Evolutionary conservation across 192 early-diverging fungal genomes (phyloP).

Genomic region (Backusella morwellensis): DNA sequence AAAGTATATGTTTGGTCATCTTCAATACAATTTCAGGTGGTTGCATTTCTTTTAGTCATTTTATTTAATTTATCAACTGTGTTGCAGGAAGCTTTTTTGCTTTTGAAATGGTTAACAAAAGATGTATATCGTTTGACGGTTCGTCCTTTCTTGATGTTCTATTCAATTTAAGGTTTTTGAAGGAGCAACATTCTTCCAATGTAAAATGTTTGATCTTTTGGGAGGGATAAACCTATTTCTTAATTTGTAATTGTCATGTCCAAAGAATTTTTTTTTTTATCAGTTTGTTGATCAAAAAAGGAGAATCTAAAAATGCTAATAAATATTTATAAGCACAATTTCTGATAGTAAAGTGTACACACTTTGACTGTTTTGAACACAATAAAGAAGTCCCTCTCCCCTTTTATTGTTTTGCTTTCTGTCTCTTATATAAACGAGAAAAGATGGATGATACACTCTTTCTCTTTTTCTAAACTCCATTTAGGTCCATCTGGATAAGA

Average conservation of each 20-base stretch:
- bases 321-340: constrained; percentile 3
- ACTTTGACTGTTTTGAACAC: not conserved
- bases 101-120: no score
- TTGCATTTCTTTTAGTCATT: not conserved
- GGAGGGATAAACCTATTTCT: not conserved
- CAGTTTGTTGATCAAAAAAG: not conserved
- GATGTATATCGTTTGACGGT: no score
- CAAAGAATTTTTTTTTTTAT: not conserved
- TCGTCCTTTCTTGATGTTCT: no score
- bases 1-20: not conserved
- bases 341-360: not conserved
- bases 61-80: not conserved
- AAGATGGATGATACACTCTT: not conserved
- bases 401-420: not conserved
- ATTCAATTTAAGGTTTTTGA: no score
- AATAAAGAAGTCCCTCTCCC: not conserved
- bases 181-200: not conserved
- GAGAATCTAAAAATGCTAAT: not conserved
- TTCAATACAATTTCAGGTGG: constrained; percentile 1
- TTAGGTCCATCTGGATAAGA: not conserved
- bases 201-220: not conserved
- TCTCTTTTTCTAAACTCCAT: not conserved
- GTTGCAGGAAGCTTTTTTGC: no score
- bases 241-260: not conserved
- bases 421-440: not conserved